Conservation (phyloP, 164 flowering plant genomes). For the Stephania japonica region DNA sequence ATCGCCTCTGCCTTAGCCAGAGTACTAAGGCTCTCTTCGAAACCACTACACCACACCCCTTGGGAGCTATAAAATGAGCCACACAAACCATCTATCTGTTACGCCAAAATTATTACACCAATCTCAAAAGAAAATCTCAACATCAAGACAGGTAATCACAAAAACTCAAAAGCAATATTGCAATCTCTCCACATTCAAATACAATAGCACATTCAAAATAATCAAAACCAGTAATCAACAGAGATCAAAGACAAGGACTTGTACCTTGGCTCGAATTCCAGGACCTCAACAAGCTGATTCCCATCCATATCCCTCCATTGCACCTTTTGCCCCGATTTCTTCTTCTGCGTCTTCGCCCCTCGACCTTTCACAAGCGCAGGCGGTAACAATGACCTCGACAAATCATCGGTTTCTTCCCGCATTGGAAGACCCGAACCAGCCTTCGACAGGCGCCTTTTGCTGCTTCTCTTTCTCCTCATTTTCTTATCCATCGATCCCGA, state of each 20-base stretch:
- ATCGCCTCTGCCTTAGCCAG: too few species aligned
- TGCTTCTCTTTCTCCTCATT: not conserved
- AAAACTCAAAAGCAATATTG: not conserved
- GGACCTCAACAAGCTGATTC: slow-evolving; percentile 62
- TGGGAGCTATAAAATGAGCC: too few species aligned
- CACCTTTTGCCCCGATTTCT: slow-evolving; percentile 51
- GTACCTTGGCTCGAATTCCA: slow-evolving; percentile 84
- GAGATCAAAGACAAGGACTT: not conserved
- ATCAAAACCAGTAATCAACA: not conserved
- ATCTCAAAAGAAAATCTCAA: not conserved
- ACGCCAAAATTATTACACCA: not conserved
- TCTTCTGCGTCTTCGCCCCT: slow-evolving; percentile 29
- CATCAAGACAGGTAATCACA: not conserved
- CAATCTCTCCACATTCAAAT: not conserved
- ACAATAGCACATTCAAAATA: too few species aligned
- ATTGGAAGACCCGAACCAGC: slow-evolving; percentile 2
- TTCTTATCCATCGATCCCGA: not conserved
- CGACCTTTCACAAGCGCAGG: slow-evolving; percentile 15
- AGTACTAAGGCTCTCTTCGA: too few species aligned
- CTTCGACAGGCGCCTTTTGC: not conserved
- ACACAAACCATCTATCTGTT: too few species aligned
- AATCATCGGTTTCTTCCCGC: slow-evolving; percentile 17
- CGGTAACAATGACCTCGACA: slow-evolving; percentile 17
- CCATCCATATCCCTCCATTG: slow-evolving; percentile 89
- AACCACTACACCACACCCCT: too few species aligned